Percentiles rank a stretch among this genome's conserved stretches.
Conservation (phyloP, 1,284 basidiomycete genomes). For the Amylostereum chailletii region DNA sequence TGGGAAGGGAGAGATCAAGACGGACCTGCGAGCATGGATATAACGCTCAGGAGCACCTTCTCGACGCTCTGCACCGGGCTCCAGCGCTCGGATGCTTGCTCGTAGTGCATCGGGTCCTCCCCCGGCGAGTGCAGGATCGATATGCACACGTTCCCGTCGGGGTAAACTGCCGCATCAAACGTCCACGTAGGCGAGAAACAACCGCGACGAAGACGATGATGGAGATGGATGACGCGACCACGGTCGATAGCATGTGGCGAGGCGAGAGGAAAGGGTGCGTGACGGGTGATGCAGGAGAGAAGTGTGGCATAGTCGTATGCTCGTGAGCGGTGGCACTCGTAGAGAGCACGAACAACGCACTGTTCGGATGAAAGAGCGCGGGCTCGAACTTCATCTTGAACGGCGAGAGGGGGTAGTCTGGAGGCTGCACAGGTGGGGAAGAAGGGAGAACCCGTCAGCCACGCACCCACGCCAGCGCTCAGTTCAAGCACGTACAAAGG, state of each 20-base stretch:
- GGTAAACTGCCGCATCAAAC: slow-evolving; percentile 56
- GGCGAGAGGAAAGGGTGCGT: not conserved
- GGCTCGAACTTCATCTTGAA: slow-evolving; percentile 99
- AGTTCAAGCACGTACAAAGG: slow-evolving; percentile 60
- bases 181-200: not conserved
- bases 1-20: slow-evolving; percentile 10
- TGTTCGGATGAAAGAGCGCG: slow-evolving; percentile 95
- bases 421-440: slow-evolving; percentile 43
- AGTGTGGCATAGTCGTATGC: no score
- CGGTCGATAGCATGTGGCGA: not conserved
- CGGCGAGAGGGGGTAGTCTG: slow-evolving; percentile 90
- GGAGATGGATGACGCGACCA: no score
- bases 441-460: slow-evolving; percentile 6
- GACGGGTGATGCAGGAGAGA: no score
- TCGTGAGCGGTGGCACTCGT: no score
- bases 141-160: slow-evolving; percentile 95
- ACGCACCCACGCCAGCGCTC: not conserved
- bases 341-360: slow-evolving; percentile 37
- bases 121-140: slow-evolving; percentile 97
- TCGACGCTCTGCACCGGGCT: slow-evolving; percentile 96
- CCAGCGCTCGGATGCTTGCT: slow-evolving; percentile 95
- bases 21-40: slow-evolving; percentile 95
- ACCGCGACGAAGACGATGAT: no score
- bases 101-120: slow-evolving; percentile 87
- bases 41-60: slow-evolving; percentile 91